A percentile compares a stretch with the other conserved stretches of the same genome.
These are phyloP conservation scores for Paraphaeosphaeria minitans DNA, from an alignment of 2,329 filamentous ascomycete genomes.

Conservation along the genomic window DNA sequence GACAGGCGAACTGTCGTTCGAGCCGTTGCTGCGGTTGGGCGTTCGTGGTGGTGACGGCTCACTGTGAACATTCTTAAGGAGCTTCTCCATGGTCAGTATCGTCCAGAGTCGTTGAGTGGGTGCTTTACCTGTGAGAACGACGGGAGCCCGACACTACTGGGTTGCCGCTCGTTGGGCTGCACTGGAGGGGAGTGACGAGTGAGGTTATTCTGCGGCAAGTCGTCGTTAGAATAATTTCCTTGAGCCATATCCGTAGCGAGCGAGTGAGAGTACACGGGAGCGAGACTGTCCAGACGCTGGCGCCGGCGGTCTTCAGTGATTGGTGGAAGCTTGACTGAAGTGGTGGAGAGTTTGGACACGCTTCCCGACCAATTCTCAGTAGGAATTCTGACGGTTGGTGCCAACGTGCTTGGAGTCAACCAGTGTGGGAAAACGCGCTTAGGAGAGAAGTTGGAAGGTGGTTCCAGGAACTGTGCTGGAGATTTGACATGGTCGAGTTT, in stretches of 20 bases:
- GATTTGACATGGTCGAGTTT: neutral
- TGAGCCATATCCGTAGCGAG: neutral
- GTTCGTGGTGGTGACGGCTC: constrained; percentile 43
- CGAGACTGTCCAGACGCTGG: neutral
- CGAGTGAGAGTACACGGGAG: neutral
- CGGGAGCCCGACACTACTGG: constrained; percentile 30
- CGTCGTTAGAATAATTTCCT: constrained; percentile 2
- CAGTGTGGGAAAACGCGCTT: too few relatives aligned
- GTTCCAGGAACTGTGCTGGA: neutral
- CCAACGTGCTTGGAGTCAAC: neutral
- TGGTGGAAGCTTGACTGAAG: neutral
- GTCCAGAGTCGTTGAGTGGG: neutral
- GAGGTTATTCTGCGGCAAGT: constrained; percentile 30
- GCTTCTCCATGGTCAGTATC: constrained; percentile 23
- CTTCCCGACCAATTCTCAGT: neutral
- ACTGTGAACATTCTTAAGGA: constrained; percentile 30
- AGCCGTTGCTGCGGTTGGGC: constrained; percentile 34
- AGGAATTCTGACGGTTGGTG: neutral
- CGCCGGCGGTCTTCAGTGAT: neutral
- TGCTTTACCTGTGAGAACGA: constrained; percentile 38
- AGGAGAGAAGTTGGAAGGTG: neutral
- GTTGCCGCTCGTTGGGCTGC: constrained; percentile 38
- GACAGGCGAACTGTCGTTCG: constrained; percentile 35
- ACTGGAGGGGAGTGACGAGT: constrained; percentile 41
- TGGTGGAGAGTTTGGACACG: neutral